Conservation (phyloP, 2,329 filamentous ascomycete species). For the Penicillium sp. region DNA sequence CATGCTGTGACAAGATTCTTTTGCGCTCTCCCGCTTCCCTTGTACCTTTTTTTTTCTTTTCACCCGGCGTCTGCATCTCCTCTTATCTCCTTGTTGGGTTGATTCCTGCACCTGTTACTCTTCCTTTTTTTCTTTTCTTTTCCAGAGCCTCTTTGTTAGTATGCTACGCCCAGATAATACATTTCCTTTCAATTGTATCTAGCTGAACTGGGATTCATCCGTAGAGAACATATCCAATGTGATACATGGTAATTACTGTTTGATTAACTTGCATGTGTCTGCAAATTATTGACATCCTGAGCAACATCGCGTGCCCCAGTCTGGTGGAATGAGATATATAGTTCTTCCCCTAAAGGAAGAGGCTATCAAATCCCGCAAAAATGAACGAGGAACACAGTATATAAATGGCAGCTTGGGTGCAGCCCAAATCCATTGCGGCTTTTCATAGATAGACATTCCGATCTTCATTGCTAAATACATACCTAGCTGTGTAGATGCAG, state of each 20-base stretch:
- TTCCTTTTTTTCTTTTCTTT: constrained; percentile 21
- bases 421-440: no score
- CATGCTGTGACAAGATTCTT: constrained; percentile 29
- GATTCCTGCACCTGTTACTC: constrained; percentile 25
- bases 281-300: no score
- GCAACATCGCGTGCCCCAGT: no score
- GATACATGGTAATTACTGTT: no score
- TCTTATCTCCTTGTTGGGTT: constrained; percentile 27
- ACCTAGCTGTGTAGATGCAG: not conserved
- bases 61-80: constrained; percentile 36
- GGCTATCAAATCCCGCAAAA: no score
- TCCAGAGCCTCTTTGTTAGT: constrained; percentile 26
- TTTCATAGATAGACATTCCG: no score
- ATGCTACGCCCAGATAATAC: constrained; percentile 40
- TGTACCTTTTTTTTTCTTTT: constrained; percentile 30
- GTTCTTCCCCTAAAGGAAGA: no score
- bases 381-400: no score
- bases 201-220: no score
- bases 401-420: no score
- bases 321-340: no score
- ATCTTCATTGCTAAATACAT: not conserved
- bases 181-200: constrained; percentile 19
- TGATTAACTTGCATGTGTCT: not conserved
- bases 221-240: no score
- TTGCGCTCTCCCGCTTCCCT: constrained; percentile 26